A percentile compares a stretch with the other conserved stretches of the same genome.
phyloP scores from a whole-genome alignment of 768 basidiomycete genomes.

The Coprinopsis marcescibilis region DNA sequence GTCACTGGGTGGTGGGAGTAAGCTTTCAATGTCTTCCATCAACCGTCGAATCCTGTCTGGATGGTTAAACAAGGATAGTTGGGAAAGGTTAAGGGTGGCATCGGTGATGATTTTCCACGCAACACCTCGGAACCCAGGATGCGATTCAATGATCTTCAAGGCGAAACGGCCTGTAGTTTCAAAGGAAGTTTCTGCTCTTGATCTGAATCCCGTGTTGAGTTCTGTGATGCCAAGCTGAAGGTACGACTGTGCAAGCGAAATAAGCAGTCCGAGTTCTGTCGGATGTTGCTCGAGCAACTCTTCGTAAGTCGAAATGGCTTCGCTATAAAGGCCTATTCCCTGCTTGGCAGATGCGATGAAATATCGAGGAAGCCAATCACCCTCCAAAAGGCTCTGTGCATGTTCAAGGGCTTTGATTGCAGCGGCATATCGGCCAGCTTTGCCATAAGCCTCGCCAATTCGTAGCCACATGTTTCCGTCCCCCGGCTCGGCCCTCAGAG shows the following conservation, averaged over 20 bases:
- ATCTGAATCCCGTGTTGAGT: slow-evolving; percentile 60
- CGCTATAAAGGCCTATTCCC: slow-evolving; percentile 66
- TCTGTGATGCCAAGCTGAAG: slow-evolving; percentile 68
- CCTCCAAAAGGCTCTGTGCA: slow-evolving; percentile 65
- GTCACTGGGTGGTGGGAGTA: slow-evolving; percentile 38
- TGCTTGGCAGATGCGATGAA: slow-evolving; percentile 81
- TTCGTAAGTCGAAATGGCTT: slow-evolving; percentile 67
- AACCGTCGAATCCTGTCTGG: slow-evolving; percentile 29
- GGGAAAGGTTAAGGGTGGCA: slow-evolving; percentile 61
- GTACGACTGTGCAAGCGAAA: slow-evolving; percentile 66
- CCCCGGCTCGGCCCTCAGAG: slow-evolving; percentile 68
- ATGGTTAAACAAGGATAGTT: slow-evolving; percentile 43
- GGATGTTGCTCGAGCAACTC: slow-evolving; percentile 50
- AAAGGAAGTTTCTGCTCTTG: slow-evolving; percentile 72
- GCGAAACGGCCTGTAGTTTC: slow-evolving; percentile 50
- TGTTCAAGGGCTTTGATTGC: slow-evolving; percentile 80
- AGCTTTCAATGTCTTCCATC: slow-evolving; percentile 28
- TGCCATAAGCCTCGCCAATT: slow-evolving; percentile 87
- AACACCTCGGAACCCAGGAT: slow-evolving; percentile 60
- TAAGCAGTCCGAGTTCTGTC: slow-evolving; percentile 64
- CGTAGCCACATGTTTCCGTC: slow-evolving; percentile 86
- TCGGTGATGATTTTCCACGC: slow-evolving; percentile 86
- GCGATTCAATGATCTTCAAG: slow-evolving; percentile 41
- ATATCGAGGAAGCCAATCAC: slow-evolving; percentile 80
- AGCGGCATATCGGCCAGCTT: slow-evolving; percentile 82